Evolutionary conservation across 2,329 filamentous ascomycete species (phyloP).

Genomic region (Penicillium sp.): DNA sequence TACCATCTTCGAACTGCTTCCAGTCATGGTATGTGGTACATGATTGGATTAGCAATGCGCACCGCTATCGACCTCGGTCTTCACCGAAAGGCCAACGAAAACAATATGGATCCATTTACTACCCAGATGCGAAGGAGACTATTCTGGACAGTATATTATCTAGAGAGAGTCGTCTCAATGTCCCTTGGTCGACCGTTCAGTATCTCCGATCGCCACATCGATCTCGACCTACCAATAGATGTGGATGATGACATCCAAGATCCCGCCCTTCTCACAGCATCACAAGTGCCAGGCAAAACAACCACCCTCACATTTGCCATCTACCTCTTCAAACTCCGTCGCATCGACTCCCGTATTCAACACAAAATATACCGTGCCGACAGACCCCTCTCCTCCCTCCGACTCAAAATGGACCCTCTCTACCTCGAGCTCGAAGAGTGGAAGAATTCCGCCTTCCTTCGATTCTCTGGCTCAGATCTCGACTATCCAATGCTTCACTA

Average conservation of each 20-base stretch:
- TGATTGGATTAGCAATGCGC: constrained; percentile 59
- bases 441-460: constrained; percentile 44
- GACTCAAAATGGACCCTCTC: constrained; percentile 53
- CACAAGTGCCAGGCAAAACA: constrained; percentile 33
- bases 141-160: constrained; percentile 58
- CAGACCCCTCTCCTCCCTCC: constrained; percentile 48
- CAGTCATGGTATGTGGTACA: constrained; percentile 58
- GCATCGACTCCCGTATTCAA: constrained; percentile 55
- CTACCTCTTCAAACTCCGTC: constrained; percentile 52
- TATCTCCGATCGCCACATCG: constrained; percentile 57
- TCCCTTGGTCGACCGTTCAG: constrained; percentile 57
- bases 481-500: constrained; percentile 57
- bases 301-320: constrained; percentile 49
- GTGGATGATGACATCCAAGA: constrained; percentile 49
- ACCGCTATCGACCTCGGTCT: constrained; percentile 58
- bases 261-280: constrained; percentile 35
- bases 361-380: constrained; percentile 58
- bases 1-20: constrained; percentile 58
- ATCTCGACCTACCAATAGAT: constrained; percentile 53
- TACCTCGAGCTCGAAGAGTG: constrained; percentile 53
- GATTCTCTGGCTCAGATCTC: constrained; percentile 43
- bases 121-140: constrained; percentile 53
- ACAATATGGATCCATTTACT: constrained; percentile 45
- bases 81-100: constrained; percentile 53
- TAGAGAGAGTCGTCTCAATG: constrained; percentile 56